Evolutionary conservation across 2,329 filamentous ascomycete species (phyloP).

Genomic region (Ophiocordyceps sinensis): DNA sequence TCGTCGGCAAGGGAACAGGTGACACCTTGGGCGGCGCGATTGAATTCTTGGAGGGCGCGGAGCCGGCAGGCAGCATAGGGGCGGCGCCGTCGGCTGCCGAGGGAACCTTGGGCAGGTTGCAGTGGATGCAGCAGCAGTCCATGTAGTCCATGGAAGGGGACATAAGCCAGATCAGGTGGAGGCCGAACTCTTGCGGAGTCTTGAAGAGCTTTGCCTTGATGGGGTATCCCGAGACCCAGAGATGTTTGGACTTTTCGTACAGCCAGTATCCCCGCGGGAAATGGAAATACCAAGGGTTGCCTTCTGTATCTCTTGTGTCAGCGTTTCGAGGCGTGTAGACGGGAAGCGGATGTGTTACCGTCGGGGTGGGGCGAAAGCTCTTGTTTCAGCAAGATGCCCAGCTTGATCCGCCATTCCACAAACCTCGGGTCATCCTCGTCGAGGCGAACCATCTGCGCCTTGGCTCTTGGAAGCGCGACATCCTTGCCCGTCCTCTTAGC

Average conservation of each 20-base stretch:
- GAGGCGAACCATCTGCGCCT: slow-evolving; percentile 28
- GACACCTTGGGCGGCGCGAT: slow-evolving; percentile 14
- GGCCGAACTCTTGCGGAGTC: slow-evolving; percentile 36
- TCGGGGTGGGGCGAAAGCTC: slow-evolving; percentile 26
- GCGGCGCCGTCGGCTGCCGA: slow-evolving; percentile 1
- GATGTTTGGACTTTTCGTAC: slow-evolving; percentile 32
- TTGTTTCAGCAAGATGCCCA: slow-evolving; percentile 30
- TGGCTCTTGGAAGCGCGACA: slow-evolving; percentile 16
- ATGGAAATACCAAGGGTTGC: slow-evolving; percentile 28
- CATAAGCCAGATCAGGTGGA: slow-evolving; percentile 37
- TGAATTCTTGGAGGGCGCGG: slow-evolving; percentile 1
- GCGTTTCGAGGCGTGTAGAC: background rate
- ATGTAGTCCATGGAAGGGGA: slow-evolving; percentile 30
- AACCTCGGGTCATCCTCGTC: slow-evolving; percentile 27
- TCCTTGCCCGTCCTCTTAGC: slow-evolving; percentile 23
- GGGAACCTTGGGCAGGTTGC: slow-evolving; percentile 21
- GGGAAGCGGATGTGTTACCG: slow-evolving; percentile 12
- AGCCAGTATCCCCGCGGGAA: slow-evolving; percentile 31
- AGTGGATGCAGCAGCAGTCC: slow-evolving; percentile 37
- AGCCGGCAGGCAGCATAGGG: slow-evolving; percentile 3
- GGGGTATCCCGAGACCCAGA: slow-evolving; percentile 35
- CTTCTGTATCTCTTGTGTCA: slow-evolving; percentile 16
- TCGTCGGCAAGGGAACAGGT: slow-evolving; percentile 21
- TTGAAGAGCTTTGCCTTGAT: slow-evolving; percentile 33
- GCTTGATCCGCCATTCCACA: slow-evolving; percentile 29